Percentiles rank a stretch among this genome's conserved stretches.
phyloP scores from a whole-genome alignment of 345 rosid species.

The Syzygium jambos region DNA sequence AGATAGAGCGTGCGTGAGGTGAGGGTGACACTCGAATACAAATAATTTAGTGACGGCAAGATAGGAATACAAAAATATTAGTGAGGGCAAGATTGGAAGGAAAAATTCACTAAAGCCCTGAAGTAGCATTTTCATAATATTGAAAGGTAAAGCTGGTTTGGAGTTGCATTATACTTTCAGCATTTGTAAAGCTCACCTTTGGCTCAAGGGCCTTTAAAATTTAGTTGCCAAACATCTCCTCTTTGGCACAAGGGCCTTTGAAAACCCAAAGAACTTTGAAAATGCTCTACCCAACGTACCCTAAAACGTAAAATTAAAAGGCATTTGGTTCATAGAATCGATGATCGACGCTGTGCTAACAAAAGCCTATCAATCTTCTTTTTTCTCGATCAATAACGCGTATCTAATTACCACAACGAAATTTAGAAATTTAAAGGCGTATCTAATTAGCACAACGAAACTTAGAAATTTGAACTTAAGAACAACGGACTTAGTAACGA shows the following conservation, averaged over 20 bases:
- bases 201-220: background rate
- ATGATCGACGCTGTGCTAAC: background rate
- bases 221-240: background rate
- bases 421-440: background rate
- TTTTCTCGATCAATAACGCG: rapidly evolving
- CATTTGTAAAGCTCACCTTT: background rate
- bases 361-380: background rate
- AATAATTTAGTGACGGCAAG: background rate
- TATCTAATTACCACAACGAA: background rate
- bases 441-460: background rate
- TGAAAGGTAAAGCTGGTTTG: background rate
- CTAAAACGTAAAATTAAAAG: background rate
- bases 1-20: background rate
- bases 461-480: background rate
- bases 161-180: background rate
- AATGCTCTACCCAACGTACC: background rate
- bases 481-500: background rate
- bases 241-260: background rate
- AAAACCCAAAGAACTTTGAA: background rate
- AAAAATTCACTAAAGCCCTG: background rate
- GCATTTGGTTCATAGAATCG: background rate
- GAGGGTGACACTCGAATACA: background rate
- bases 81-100: background rate
- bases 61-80: background rate
- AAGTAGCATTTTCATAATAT: background rate